A percentile compares a stretch with the other conserved stretches of the same genome.
These are phyloP conservation scores for Psilocybe cyanescens DNA, from an alignment of 768 basidiomycete species.

Conservation along the genomic window DNA sequence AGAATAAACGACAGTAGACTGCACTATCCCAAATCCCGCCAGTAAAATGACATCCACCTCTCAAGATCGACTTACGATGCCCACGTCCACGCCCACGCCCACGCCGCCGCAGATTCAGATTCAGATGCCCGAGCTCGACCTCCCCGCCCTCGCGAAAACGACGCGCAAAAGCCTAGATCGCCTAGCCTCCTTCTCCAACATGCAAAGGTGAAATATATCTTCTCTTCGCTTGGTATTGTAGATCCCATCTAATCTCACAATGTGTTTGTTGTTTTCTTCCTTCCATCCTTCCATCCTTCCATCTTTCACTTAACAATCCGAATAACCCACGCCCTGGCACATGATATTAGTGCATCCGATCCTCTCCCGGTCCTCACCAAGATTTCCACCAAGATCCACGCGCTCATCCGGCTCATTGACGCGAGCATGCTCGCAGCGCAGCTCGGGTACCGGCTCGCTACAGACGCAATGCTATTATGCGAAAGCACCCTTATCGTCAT, in stretches of 20 bases:
- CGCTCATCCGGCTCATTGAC: slow-evolving; percentile 31
- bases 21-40: not conserved
- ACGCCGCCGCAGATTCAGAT: not conserved
- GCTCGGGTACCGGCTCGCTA: slow-evolving; percentile 29
- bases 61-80: slow-evolving; percentile 9
- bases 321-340: not conserved
- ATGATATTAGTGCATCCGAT: slow-evolving; percentile 20
- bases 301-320: not conserved
- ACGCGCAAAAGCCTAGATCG: slow-evolving; percentile 42
- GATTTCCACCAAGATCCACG: slow-evolving; percentile 29
- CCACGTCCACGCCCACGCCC: slow-evolving; percentile 3
- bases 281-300: not conserved
- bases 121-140: slow-evolving; percentile 26
- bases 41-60: not conserved
- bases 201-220: slow-evolving; percentile 30
- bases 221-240: not conserved
- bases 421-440: slow-evolving; percentile 33
- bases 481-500: slow-evolving; percentile 13
- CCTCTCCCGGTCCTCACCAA: slow-evolving; percentile 27
- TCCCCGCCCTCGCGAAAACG: slow-evolving; percentile 29
- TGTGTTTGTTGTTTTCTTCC: not conserved
- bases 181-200: slow-evolving; percentile 36
- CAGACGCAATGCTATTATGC: slow-evolving; percentile 26
- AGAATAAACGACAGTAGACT: too few relatives aligned
- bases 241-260: not conserved